Evolutionary conservation across 1,284 basidiomycete species (phyloP), one percentile per base, ranked within the genome.

Genomic region (Leucoagaricus sp.): DNA sequence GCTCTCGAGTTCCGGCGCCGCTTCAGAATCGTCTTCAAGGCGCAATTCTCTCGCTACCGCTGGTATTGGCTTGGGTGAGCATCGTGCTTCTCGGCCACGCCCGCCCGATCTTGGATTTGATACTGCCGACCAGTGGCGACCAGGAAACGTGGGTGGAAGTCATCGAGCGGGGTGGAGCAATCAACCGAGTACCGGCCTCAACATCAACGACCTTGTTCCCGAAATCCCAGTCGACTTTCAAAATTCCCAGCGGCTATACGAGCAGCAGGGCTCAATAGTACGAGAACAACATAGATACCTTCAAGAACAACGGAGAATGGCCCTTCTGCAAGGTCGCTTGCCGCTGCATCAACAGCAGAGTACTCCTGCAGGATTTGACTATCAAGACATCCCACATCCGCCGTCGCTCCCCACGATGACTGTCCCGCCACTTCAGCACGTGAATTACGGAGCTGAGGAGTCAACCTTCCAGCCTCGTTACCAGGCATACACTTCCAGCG

Each of bases 81-180:
- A 63, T 49, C 56, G 65, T 4, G 23, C 62, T 13, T 62, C 63
- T 7, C 62, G 68, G 7, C 64, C 67, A 23, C 65, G 66, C 0
- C 66, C 67, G 0, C 65, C 69, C 1, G 63, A 68, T 34, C 58
- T 70, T n/a, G 65, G 67, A 4, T 56, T 72, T 12, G 63, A 67
- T 2, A 57, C 60, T 2, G 46, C 62, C 28, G 33, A 29, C 7
- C 54, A 28, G n/a, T 57, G 55, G 48, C 40, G 41, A 6, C 40
- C 49, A 23, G 48, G 49, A 10, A 15, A 19, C 23, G 19, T 57
- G 49, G 31, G 17, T 31, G 48, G 31, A n/a, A n/a, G 23, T 38
- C 17, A 28, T 31, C 55, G 42, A 19, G 26, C 34, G 15, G 33
- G 40, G 5, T 57, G 48, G 55, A 40, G 12, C 2, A 17, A 33